Evolutionary conservation across 371 early-diverging fungal genomes (phyloP).

Genomic region (Circinella minor): DNA sequence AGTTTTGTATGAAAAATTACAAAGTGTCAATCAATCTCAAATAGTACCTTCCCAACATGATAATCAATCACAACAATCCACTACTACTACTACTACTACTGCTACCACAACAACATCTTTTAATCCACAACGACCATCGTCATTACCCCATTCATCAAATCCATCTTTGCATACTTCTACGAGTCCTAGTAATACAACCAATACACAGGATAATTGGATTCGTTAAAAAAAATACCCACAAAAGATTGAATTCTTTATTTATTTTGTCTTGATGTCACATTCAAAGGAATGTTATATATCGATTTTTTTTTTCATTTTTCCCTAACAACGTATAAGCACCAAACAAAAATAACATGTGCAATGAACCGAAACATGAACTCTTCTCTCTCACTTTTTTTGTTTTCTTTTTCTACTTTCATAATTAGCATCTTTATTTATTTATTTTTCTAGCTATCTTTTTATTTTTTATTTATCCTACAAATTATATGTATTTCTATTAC

Average conservation of each 20-base stretch:
- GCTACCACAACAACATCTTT: constrained; percentile 1
- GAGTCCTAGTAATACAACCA: not conserved
- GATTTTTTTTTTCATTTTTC: too few species aligned
- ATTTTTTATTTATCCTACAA: too few species aligned
- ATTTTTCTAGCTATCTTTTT: too few species aligned
- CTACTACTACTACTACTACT: not conserved
- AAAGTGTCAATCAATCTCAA: constrained; percentile 25
- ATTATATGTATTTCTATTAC: too few species aligned
- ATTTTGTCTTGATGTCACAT: not conserved
- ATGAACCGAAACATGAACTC: too few species aligned
- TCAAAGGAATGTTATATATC: too few species aligned
- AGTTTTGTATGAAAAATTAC: constrained; percentile 35
- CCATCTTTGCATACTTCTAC: not conserved
- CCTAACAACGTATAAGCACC: too few species aligned
- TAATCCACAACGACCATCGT: not conserved
- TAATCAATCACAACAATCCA: not conserved
- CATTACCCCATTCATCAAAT: not conserved
- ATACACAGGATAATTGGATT: constrained; percentile 10
- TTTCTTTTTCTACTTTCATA: too few species aligned
- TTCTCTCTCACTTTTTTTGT: too few species aligned
- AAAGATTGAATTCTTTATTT: not conserved
- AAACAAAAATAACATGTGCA: too few species aligned
- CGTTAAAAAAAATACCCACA: not conserved
- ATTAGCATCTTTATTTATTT: too few species aligned
- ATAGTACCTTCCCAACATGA: not conserved